phyloP scores from a whole-genome alignment of 2,329 filamentous ascomycete species.

The Penicillium sp. region DNA sequence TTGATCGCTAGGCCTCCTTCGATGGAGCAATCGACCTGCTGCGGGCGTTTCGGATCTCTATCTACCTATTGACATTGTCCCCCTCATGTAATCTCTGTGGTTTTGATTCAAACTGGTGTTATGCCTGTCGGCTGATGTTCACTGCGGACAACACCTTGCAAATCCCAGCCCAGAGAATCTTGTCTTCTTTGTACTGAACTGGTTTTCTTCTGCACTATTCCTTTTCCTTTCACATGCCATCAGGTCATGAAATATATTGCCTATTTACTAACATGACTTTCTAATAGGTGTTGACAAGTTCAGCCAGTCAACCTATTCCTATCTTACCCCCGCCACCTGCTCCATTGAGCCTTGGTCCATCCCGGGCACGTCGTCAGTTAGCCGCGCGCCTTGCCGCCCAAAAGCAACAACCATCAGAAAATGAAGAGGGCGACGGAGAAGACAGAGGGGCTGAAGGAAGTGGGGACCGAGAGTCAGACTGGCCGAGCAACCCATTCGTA shows the following conservation, averaged over 20 bases:
- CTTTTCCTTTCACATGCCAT: neutral
- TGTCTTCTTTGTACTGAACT: neutral
- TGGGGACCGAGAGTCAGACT: conserved; percentile 29
- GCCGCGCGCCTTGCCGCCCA: conserved; percentile 80
- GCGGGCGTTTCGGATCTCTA: neutral
- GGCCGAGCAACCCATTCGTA: conserved; percentile 39
- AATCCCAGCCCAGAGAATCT: neutral
- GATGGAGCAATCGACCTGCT: neutral
- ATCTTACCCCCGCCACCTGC: conserved; percentile 60
- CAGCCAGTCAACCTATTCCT: conserved; percentile 44
- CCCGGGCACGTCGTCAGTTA: conserved; percentile 81
- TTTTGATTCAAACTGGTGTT: neutral
- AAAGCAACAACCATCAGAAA: conserved; percentile 58
- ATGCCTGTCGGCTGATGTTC: neutral
- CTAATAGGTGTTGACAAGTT: conserved; percentile 28
- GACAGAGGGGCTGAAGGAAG: conserved; percentile 23
- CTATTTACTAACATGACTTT: conserved; percentile 15
- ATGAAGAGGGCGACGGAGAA: conserved; percentile 34
- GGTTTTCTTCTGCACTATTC: neutral
- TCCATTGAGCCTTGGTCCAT: conserved; percentile 80
- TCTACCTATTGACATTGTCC: neutral
- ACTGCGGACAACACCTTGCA: neutral
- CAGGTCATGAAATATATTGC: neutral
- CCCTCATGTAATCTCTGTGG: neutral
- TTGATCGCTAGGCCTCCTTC: neutral